Base-by-base conservation (phyloP, 2,329 filamentous ascomycete species). In the Monosporascus sp. region DNA sequence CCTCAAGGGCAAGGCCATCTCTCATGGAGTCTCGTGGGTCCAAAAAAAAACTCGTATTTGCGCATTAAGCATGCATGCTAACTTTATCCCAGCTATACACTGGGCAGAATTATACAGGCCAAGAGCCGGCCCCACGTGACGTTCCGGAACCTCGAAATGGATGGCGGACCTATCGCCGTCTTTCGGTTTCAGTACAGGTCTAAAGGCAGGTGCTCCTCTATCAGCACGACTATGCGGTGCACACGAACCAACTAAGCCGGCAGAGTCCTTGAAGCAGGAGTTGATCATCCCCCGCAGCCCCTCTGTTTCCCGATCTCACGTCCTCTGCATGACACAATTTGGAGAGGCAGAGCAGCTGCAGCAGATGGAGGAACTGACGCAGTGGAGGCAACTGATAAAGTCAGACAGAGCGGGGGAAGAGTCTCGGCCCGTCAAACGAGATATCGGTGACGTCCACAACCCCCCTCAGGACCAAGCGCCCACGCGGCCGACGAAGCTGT, bases 151-250 rank as follows among this genome's bases (percentile, higher is more conserved):
- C 26, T 64, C n/a, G 40, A 27, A 11, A 55, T 52, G 9, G 54
- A 58, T 2, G 38, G 50, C 2, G 48, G 50, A 0, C 62, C 67
- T 1, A 56, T 68, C 14, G 67, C 63, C 2, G 53, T 62, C 1
- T 70, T 68, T 40, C 55, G 48, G 16, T 67, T 72, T 51, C 56
- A 68, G 20, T 72, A 72, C 37, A 61, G 65, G 44, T 71, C 69
- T 0, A 61, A 53, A 61, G 67, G 63, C 63, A 11, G 45, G n/a
- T n/a, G 37, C 19, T n/a, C 37, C 19, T n/a, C 37, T n/a, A 3
- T 48, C 40, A 35, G 31, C 31, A 35, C 16, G 37, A 37, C 11
- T 26, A 37, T 37, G 1, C 17, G 35, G 11, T 24, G 19, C 35
- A 26, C 14, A 31, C 6, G 16, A 5, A 46, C 19, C 50, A 9